phyloP scores from a whole-genome alignment of 1,284 basidiomycete species.

The Ceratobasidium theobromae region DNA sequence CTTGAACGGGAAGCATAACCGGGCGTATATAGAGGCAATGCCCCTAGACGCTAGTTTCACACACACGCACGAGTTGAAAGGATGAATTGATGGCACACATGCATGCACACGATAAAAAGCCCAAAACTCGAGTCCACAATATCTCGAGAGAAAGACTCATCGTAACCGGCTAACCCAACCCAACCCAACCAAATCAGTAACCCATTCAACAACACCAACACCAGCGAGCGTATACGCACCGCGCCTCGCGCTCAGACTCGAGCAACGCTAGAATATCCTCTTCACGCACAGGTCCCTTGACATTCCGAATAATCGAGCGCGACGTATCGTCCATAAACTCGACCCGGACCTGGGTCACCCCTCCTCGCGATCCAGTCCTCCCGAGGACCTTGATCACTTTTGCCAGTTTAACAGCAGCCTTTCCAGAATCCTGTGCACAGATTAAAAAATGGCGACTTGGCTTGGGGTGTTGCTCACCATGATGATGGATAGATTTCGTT shows the following conservation, averaged over 20 bases:
- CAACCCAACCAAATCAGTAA: too few relatives aligned
- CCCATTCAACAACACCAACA: too few relatives aligned
- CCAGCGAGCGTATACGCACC: slow-evolving; percentile 66
- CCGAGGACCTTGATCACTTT: slow-evolving; percentile 98
- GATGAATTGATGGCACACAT: slow-evolving; percentile 31
- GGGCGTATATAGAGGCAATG: neutral
- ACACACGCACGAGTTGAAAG: slow-evolving; percentile 6
- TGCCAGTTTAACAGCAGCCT: slow-evolving; percentile 92
- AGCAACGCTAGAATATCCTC: slow-evolving; percentile 97
- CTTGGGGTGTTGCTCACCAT: slow-evolving; percentile 17
- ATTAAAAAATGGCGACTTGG: neutral
- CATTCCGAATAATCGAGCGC: slow-evolving; percentile 98
- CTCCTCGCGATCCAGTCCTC: slow-evolving; percentile 98
- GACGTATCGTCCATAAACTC: slow-evolving; percentile 99
- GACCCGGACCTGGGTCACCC: slow-evolving; percentile 99
- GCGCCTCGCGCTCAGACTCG: slow-evolving; percentile 99
- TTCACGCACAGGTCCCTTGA: slow-evolving; percentile 96
- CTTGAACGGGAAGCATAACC: neutral
- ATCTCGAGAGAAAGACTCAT: too few relatives aligned
- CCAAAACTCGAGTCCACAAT: too few relatives aligned
- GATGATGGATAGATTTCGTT: slow-evolving; percentile 30
- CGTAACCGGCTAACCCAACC: too few relatives aligned
- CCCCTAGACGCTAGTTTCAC: neutral
- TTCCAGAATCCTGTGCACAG: slow-evolving; percentile 65
- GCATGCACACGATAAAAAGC: slow-evolving; percentile 23